phyloP scores from a whole-genome alignment of 2,329 filamentous ascomycete species.

The Coleophoma cylindrospora region DNA sequence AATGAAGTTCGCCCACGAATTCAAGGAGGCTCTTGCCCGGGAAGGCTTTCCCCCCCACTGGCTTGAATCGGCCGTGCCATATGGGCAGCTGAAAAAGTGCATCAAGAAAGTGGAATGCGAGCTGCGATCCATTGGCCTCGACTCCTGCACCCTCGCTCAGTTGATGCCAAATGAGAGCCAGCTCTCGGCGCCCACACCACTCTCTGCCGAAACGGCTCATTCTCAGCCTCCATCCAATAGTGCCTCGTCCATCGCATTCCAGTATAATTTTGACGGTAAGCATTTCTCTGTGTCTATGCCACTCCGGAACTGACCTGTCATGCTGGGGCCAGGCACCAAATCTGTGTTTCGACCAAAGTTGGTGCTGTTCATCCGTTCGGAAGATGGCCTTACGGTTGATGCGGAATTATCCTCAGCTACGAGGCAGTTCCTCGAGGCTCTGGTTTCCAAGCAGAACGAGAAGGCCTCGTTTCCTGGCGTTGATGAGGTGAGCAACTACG shows the following conservation, averaged over 20 bases:
- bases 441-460: slow-evolving; percentile 26
- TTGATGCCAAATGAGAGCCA: slow-evolving; percentile 39
- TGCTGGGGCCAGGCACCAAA: slow-evolving; percentile 27
- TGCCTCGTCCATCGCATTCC: slow-evolving; percentile 34
- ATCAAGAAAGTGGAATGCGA: slow-evolving; percentile 76
- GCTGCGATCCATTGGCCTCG: slow-evolving; percentile 65
- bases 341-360: slow-evolving; percentile 60
- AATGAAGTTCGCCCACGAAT: slow-evolving; percentile 87
- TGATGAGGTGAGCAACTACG: too few relatives aligned
- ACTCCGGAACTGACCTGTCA: not conserved
- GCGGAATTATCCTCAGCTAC: slow-evolving; percentile 55
- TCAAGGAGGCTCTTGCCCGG: slow-evolving; percentile 61
- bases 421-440: slow-evolving; percentile 54
- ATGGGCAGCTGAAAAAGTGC: slow-evolving; percentile 82
- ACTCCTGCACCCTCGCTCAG: slow-evolving; percentile 62
- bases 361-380: slow-evolving; percentile 62
- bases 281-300: too few relatives aligned
- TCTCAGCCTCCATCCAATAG: slow-evolving; percentile 7
- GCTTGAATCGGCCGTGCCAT: slow-evolving; percentile 74
- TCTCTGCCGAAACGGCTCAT: not conserved
- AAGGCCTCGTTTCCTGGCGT: too few relatives aligned
- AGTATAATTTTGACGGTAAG: slow-evolving; percentile 51
- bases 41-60: slow-evolving; percentile 72
- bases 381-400: slow-evolving; percentile 63
- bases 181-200: not conserved